Base-by-base conservation (phyloP, 352 stramenopile genomes). In the Pythium scleroteichum region DNA sequence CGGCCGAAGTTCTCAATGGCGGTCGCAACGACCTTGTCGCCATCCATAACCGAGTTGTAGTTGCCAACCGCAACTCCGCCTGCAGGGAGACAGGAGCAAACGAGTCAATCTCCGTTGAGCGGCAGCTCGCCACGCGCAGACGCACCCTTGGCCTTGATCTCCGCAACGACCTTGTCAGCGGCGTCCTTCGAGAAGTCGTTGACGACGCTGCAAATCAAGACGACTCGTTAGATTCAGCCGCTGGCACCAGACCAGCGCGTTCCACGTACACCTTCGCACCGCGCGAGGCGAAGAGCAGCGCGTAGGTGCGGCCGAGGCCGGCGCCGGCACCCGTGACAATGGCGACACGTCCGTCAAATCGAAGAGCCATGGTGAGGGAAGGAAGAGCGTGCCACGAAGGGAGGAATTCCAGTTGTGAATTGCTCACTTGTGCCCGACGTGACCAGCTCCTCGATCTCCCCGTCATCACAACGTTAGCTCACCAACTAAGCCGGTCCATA, bases 1-100 rank as follows among this genome's bases (percentile, higher is more conserved):
- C 86, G 83, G 19, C 80, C 82, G 38, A 82, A 95, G 32, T 54
- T 70, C 33, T 79, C 61, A 51, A 95, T 88, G 27, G 82, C 84
- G 54, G 80, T 90, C 14, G 69, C 77, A 14, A 95, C 81, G 23
- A 95, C 82, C 59, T 91, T 91, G 23, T 88, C 83, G 24, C 85
- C 85, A n/a, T 92, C 80, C n/a, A 73, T 82, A 59, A 93, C 85
- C 39, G 79, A 92, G 71, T 95, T 71, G 72, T 95, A 95, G 73
- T 93, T 87, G 55, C 80, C 79, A 10, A 90, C 76, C 9, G 85
- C 85, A 13, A 85, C 79, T 41, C 80, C 85, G 32, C 82, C 82
- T 74, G 33, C 20, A 6, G 8, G 9, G 12, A 24, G 4, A 55
- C 20, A 29, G 12, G 2, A 47, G 3, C 3, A 53, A 22, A 33